Percentiles rank a stretch among this genome's conserved stretches.
Conservation (phyloP, 176 grass and related monocot species). For the Aegilops bicornis region DNA sequence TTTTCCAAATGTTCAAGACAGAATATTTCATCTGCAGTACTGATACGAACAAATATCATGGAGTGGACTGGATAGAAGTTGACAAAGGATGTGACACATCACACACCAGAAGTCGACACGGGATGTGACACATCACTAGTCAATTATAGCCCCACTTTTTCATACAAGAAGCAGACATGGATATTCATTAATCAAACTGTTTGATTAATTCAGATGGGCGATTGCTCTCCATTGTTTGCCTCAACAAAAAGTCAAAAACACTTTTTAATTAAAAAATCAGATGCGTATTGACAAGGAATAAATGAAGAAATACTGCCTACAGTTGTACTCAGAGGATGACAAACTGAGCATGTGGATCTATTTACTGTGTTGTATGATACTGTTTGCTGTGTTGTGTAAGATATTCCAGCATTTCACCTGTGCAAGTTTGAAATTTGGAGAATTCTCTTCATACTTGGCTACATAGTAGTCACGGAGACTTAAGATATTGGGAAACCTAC, state of each 20-base stretch:
- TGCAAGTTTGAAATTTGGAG: slow-evolving; percentile 91
- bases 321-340: background rate
- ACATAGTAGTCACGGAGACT: slow-evolving; percentile 86
- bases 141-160: background rate
- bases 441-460: slow-evolving; percentile 98
- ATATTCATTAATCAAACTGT: slow-evolving; percentile 4
- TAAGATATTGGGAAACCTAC: slow-evolving; percentile 84
- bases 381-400: background rate
- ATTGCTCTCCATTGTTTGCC: background rate
- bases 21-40: background rate
- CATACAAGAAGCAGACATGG: slow-evolving; percentile 21
- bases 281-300: background rate
- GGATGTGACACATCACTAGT: background rate
- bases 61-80: background rate
- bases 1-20: background rate
- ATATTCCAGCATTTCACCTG: slow-evolving; percentile 50
- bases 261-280: background rate
- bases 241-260: too few species aligned
- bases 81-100: background rate
- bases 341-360: background rate
- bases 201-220: background rate
- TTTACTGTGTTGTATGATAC: background rate
- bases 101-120: background rate
- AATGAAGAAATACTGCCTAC: slow-evolving; percentile 1
- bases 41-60: slow-evolving; percentile 11